Evolutionary conservation across 2,329 filamentous ascomycete species (phyloP).

Genomic region (Alternaria longipes): DNA sequence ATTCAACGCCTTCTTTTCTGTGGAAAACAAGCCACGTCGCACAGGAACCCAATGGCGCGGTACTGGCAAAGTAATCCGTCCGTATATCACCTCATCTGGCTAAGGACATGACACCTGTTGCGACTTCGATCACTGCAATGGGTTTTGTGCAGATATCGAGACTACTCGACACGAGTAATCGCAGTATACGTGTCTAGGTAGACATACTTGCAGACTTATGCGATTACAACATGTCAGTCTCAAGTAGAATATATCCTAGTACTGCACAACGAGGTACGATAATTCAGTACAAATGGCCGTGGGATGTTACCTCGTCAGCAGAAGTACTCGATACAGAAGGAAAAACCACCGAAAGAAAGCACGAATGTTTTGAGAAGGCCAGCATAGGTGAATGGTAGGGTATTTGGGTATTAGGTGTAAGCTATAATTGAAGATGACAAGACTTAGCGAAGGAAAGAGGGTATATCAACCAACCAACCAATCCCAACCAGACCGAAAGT

Average conservation of each 20-base stretch:
- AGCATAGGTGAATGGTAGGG: not conserved
- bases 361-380: not conserved
- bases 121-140: not conserved
- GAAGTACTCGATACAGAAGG: not conserved
- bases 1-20: not conserved
- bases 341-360: not conserved
- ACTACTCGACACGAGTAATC: not conserved
- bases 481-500: constrained; percentile 17
- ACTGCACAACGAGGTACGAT: not conserved
- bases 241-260: not conserved
- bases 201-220: not conserved
- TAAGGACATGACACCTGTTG: not conserved
- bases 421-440: constrained; percentile 7
- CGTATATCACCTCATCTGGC: not conserved
- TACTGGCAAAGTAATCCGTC: too few species aligned
- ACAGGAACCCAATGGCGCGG: not conserved
- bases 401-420: not conserved
- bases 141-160: not conserved
- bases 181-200: not conserved
- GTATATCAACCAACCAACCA: constrained; percentile 30
- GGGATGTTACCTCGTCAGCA: not conserved
- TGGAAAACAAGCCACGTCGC: not conserved
- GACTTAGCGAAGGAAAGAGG: constrained; percentile 27
- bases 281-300: not conserved
- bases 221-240: not conserved